phyloP scores from a whole-genome alignment of 495 filamentous ascomycete species.

The Lepraria neglecta region DNA sequence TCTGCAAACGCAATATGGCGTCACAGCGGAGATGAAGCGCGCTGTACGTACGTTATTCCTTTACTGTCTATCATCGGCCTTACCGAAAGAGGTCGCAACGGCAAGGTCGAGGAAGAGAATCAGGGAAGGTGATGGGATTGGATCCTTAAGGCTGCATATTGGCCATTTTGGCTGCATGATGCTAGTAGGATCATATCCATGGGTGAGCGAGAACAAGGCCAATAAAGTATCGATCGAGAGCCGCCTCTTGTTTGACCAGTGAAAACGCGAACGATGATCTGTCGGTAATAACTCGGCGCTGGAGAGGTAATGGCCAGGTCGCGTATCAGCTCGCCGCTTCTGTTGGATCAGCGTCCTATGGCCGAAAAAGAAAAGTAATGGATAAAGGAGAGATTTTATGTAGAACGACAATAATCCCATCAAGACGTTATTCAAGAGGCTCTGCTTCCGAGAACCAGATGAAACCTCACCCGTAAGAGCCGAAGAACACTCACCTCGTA shows the following conservation, averaged over 20 bases:
- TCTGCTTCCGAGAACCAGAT: not conserved
- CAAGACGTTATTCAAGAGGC: too few relatives aligned
- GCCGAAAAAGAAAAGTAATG: not conserved
- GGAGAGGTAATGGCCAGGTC: constrained; percentile 15
- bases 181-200: constrained; percentile 16
- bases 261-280: constrained; percentile 12
- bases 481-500: not conserved
- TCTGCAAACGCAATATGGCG: constrained; percentile 12
- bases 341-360: constrained; percentile 16
- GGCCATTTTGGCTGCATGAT: constrained; percentile 18
- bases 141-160: constrained; percentile 14
- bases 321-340: constrained; percentile 14
- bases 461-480: constrained; percentile 10
- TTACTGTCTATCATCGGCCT: constrained; percentile 12
- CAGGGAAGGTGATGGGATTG: constrained; percentile 1
- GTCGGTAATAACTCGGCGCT: constrained; percentile 12
- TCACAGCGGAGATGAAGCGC: constrained; percentile 19
- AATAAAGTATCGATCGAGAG: constrained; percentile 5
- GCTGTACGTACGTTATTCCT: not conserved
- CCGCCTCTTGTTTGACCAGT: constrained; percentile 21
- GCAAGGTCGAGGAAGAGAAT: constrained; percentile 1
- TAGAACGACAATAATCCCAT: too few relatives aligned
- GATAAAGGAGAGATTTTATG: not conserved
- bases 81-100: constrained; percentile 12
- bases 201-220: constrained; percentile 14